Evolutionary conservation across 805 yeast species (phyloP).

Genomic region (Myxozyma udenii): DNA sequence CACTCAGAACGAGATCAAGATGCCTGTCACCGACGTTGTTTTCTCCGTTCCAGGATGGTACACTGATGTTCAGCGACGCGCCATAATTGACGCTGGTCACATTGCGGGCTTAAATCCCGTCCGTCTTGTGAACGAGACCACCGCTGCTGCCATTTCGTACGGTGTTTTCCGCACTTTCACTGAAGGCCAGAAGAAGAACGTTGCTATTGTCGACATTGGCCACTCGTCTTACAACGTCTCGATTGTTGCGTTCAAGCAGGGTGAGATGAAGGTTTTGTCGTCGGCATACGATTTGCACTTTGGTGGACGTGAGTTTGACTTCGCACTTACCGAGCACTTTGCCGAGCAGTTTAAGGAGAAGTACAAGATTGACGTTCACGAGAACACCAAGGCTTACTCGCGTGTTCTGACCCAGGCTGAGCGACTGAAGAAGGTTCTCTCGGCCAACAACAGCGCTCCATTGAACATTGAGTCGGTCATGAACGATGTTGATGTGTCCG

Average conservation of each 20-base stretch:
- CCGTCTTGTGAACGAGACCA: constrained; percentile 93
- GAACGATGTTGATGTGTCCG: constrained; percentile 94
- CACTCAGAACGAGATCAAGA: constrained; percentile 77
- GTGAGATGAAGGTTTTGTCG: constrained; percentile 90
- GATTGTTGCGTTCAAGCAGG: constrained; percentile 87
- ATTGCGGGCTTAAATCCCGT: constrained; percentile 98
- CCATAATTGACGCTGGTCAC: constrained; percentile 89
- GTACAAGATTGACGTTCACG: constrained; percentile 77
- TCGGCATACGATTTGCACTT: constrained; percentile 92
- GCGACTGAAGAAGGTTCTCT: constrained; percentile 88
- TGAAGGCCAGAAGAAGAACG: constrained; percentile 76
- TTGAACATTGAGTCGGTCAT: constrained; percentile 92
- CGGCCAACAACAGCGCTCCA: constrained; percentile 94
- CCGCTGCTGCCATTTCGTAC: constrained; percentile 98
- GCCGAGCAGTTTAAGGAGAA: constrained; percentile 88
- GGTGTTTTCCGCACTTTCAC: constrained; percentile 98
- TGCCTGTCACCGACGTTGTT: constrained; percentile 79
- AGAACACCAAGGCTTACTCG: constrained; percentile 91
- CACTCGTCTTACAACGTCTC: constrained; percentile 92
- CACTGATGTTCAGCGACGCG: constrained; percentile 94
- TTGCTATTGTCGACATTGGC: constrained; percentile 95
- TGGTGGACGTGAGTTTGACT: constrained; percentile 97
- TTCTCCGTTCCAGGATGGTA: constrained; percentile 97
- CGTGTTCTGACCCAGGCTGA: constrained; percentile 91
- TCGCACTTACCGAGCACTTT: constrained; percentile 89